Evolutionary conservation across 306 rosid genomes (phyloP).

Genomic region (Vigna angularis): DNA sequence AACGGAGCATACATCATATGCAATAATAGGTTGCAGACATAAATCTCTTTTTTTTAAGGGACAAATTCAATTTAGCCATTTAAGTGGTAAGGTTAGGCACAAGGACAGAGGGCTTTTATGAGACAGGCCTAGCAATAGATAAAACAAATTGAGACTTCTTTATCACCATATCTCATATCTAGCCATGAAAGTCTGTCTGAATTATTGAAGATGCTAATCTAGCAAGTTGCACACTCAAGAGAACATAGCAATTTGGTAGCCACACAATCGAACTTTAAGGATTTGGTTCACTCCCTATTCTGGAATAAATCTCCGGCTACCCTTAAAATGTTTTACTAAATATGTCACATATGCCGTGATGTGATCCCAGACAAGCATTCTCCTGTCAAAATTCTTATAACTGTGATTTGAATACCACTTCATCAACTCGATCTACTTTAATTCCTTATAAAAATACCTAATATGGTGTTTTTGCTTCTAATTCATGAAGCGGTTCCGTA

Average conservation of each 20-base stretch:
- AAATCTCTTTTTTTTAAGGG: no score
- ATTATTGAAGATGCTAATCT: conserved; percentile 34
- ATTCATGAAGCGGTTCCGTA: background rate
- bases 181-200: background rate
- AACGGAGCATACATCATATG: no score
- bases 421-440: background rate
- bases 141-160: background rate
- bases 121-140: background rate
- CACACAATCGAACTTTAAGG: background rate
- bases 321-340: background rate
- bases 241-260: conserved; percentile 19
- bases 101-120: conserved; percentile 5
- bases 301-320: background rate
- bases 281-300: background rate
- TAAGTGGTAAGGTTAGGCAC: background rate
- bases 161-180: background rate
- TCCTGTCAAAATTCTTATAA: background rate
- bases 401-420: background rate
- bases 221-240: conserved; percentile 16
- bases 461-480: background rate
- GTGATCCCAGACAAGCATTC: background rate
- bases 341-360: background rate
- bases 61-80: no score
- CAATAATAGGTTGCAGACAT: no score
- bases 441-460: background rate